Evolutionary conservation across 2,329 filamentous ascomycete genomes (phyloP), one percentile per base, ranked within the genome.

Genomic region (Colletotrichum orchidophilum): DNA sequence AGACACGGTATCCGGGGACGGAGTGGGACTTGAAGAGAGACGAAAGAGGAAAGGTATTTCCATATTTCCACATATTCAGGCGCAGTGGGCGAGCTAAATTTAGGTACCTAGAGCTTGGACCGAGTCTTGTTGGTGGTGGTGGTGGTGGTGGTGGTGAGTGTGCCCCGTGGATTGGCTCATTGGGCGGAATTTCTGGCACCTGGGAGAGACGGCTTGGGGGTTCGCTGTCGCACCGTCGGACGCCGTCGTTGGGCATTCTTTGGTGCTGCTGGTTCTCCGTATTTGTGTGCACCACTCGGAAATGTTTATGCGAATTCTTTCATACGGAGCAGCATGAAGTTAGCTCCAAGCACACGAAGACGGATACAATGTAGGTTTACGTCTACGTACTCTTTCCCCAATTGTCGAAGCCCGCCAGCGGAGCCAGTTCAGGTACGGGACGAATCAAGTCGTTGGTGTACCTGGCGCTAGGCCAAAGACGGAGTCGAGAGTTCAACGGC

Each of bases 401-500:
- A 12, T 33, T 11, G 9, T 2, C 27, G 7, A 33, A 26, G 15
- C 9, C 21, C 15, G n/a, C 39, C 39, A 21, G 24, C 27, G 21
- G 4, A 24, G 26, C 8, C 27, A 9, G 18, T 21, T n/a, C 55
- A 70, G 63, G 67, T 12, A 66, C 63, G 39, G 5, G 33, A 50
- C 55, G 50, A 61, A 70, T 61, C 63, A 50, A 11, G 39, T 13
- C 3, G 7, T n/a, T 15, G 35, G 15, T 5, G 67, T 67, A 33
- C 67, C 67, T 70, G 63, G 24, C 46, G 67, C 67, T 70, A 70
- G 42, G 39, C 55, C 55, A 12, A 61, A 35, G 26, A 21, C 31
- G 3, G 11, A n/a, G n/a, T n/a, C n/a, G 54, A 24, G 1, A 46
- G 18, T 46, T 46, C 39, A 46, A 46, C 39, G 39, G 39, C 39